These are phyloP conservation scores for Chaetomiaceae sp. DNA, from an alignment of 2,329 filamentous ascomycete species.

Conservation along the genomic window DNA sequence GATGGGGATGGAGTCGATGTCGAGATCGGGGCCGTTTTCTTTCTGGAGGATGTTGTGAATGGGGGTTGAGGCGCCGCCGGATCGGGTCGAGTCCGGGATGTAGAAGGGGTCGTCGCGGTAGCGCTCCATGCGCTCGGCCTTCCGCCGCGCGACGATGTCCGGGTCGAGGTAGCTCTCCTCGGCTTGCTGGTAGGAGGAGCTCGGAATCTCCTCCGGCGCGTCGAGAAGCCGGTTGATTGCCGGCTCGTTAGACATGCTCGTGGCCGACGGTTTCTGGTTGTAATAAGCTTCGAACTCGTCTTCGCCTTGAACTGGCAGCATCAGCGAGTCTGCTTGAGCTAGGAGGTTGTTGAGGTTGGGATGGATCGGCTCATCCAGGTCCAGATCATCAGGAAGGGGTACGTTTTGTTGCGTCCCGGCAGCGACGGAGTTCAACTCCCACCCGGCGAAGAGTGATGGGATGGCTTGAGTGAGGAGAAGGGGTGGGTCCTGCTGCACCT, in stretches of 20 bases:
- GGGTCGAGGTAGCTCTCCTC: slow-evolving; percentile 64
- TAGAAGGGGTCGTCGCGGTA: slow-evolving; percentile 96
- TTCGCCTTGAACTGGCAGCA: slow-evolving; percentile 46
- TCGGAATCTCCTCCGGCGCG: slow-evolving; percentile 36
- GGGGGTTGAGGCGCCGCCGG: slow-evolving; percentile 59
- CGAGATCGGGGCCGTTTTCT: slow-evolving; percentile 70
- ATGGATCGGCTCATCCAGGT: slow-evolving; percentile 79
- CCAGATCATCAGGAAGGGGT: slow-evolving; percentile 66
- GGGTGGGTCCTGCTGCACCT: slow-evolving; percentile 60
- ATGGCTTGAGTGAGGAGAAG: slow-evolving; percentile 85
- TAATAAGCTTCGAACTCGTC: slow-evolving; percentile 65
- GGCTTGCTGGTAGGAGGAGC: slow-evolving; percentile 54
- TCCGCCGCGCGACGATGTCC: slow-evolving; percentile 66
- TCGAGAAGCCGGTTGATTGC: slow-evolving; percentile 49
- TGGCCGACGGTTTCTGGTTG: slow-evolving; percentile 47
- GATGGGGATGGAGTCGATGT: slow-evolving; percentile 92
- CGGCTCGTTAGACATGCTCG: slow-evolving; percentile 46
- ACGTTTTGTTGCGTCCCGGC: slow-evolving; percentile 78
- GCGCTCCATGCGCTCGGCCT: slow-evolving; percentile 70
- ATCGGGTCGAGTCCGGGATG: slow-evolving; percentile 44
- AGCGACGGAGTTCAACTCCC: slow-evolving; percentile 89
- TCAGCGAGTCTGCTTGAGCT: slow-evolving; percentile 47
- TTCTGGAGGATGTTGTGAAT: slow-evolving; percentile 69
- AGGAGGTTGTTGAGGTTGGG: slow-evolving; percentile 63
- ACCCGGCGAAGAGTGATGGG: slow-evolving; percentile 76